Base-by-base conservation (phyloP, 306 rosid species). In the Lathyrus sativus region DNA sequence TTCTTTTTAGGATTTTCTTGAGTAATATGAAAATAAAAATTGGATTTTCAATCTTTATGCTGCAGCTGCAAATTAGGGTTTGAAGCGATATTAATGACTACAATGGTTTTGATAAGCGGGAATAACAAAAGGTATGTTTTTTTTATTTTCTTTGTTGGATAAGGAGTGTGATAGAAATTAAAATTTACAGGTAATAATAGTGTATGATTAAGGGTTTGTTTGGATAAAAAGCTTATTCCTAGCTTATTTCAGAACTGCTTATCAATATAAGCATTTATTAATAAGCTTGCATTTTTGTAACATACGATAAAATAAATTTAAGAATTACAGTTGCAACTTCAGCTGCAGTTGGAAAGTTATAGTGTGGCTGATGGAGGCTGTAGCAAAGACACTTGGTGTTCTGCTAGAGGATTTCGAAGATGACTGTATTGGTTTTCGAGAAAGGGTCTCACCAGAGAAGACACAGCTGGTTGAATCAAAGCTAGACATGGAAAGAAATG, bases 101-200 rank as follows among this genome's bases (percentile, higher is more conserved):
- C 65, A n/a, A 83, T 83, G 87, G 79, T 79, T 68, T 79, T 73
- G 82, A 65, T 76, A 72, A 80, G 84, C 71, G 84, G 87, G 60
- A 79, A 33, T 38, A 78, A 57, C 76, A 80, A 66, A 68, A 76
- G 79, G 87, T 79, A 68, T 48, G 41, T 56, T 53, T 74, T 26
- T 4, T 29, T 33, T 33, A 2, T 33, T 33, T 6, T 33, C 15
- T 41, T 60, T 59, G 45, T 48, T 37, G 15, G 9, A 31, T 31
- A 31, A 31, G 1, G 5, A 5, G 6, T 28, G 4, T 5, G 35
- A 31, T 31, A 4, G 6, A 31, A 31, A 31, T 1, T 31, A 31
- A 7, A 31, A 31, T 31, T 31, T 31, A 31, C 35, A 0, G 6
- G 3, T 31, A 31, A 31, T 7, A 31, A 31, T 0, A 31, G 7